Conservation (phyloP, 257 asterid genomes). For the Plantago major region DNA sequence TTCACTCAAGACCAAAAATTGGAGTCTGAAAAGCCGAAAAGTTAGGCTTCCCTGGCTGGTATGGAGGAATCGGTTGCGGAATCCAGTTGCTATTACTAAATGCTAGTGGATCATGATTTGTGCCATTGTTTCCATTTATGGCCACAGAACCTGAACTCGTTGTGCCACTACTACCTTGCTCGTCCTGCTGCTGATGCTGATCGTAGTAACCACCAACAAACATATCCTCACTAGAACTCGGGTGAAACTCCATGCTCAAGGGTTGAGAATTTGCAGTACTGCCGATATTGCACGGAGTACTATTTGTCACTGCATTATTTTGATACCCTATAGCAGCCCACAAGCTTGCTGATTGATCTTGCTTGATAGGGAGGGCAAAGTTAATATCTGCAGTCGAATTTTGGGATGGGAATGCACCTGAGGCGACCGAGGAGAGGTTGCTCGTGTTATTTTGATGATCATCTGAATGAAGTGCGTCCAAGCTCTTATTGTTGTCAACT, state of each 20-base stretch:
- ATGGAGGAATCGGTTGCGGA: conserved; percentile 29
- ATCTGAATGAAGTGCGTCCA: conserved; percentile 19
- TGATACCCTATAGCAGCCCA: conserved; percentile 64
- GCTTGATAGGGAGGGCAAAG: conserved; percentile 42
- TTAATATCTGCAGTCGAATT: conserved; percentile 23
- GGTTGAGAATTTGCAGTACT: conserved; percentile 17
- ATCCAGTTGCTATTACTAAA: conserved; percentile 36
- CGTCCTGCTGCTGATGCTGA: conserved; percentile 22
- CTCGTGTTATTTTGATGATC: conserved; percentile 14
- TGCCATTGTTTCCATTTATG: conserved; percentile 21
- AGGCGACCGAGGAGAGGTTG: conserved; percentile 28
- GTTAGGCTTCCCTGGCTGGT: conserved; percentile 32
- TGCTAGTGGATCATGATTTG: conserved; percentile 23
- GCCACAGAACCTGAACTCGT: conserved; percentile 19
- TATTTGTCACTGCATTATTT: conserved; percentile 9
- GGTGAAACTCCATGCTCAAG: conserved; percentile 27
- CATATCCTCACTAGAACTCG: conserved; percentile 17
- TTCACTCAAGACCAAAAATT: conserved; percentile 45
- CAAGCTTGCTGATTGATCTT: conserved; percentile 33
- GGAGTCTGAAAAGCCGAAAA: conserved; percentile 41
- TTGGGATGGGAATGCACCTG: conserved; percentile 20
- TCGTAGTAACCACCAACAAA: conserved; percentile 26
- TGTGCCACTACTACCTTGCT: conserved; percentile 16
- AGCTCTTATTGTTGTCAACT: conserved; percentile 23
- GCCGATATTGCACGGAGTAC: conserved; percentile 8